Evolutionary conservation across 2,329 filamentous ascomycete species (phyloP), one percentile per base, ranked within the genome.

Genomic region (Phialemoniopsis sp.): DNA sequence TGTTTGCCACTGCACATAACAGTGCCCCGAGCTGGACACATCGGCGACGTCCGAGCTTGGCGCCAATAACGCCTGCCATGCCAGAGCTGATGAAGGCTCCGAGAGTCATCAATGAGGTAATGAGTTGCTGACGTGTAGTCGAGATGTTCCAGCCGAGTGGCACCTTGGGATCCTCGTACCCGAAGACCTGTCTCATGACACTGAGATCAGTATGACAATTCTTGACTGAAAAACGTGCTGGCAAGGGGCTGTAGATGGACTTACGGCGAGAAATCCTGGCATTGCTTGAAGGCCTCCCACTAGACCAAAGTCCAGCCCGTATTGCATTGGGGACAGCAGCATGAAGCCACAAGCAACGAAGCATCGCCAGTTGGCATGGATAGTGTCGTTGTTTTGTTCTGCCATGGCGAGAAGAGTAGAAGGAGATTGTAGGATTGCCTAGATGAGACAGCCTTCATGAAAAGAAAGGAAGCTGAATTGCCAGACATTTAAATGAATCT

Each of bases 261-360:
- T 16, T 40, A 66, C 64, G 51, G 60, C 51, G 9, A 70, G 58
- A 38, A 71, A 71, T 14, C 66, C 66, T 3, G 49, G 53, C 67
- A 69, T 71, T 38, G 68, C 68, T 52, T 72, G 68, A 1, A 72
- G 46, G 37, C 68, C 67, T 17, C 67, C 67, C 39, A 72, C 71
- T 29, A 70, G 55, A 18, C 68, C 67, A 44, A 72, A 72, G 41
- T 72, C 68, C 34, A 72, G 55, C 18, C 68, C 68, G 55, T 72
- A 72, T 38, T 72, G 68, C 44, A 72, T 72, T 1, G 67, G 66
- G 12, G 58, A 65, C 44, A 70, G 59, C 3, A 67, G 62, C 12
- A 70, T 63, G 7, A 72, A 52, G 5, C 66, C 62, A 35, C 68
- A 71, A 8, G 37, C 37, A 7, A 39, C 15, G 32, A 39, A 39